These are phyloP conservation scores for Fraxinus cuspidata DNA, from an alignment of 257 asterid species.

Conservation along the genomic window DNA sequence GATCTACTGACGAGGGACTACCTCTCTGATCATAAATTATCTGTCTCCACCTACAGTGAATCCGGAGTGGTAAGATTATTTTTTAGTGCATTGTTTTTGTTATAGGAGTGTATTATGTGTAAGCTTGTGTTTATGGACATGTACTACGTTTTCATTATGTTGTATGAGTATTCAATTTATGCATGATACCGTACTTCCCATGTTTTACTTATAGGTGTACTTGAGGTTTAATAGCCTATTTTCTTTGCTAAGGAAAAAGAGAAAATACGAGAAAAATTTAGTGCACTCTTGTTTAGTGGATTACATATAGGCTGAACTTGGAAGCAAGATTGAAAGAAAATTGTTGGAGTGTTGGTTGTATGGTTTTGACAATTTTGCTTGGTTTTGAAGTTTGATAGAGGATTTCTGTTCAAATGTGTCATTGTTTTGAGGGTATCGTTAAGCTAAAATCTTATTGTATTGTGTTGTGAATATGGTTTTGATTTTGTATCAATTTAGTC, in stretches of 20 bases:
- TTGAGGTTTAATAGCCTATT: constrained; percentile 9
- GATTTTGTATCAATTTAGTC: too few species aligned
- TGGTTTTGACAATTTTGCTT: neutral
- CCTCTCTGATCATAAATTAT: constrained; percentile 55
- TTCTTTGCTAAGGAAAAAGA: neutral
- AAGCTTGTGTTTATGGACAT: neutral
- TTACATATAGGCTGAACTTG: neutral
- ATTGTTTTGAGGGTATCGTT: constrained; percentile 3
- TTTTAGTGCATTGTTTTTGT: neutral
- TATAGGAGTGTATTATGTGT: constrained; percentile 2
- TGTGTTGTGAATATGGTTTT: neutral
- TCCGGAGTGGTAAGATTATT: constrained; percentile 52
- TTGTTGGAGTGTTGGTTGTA: neutral
- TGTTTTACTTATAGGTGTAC: neutral
- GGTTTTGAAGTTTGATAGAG: constrained; percentile 4
- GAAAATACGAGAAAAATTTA: neutral
- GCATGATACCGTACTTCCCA: neutral
- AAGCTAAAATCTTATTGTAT: neutral
- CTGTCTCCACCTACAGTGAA: constrained; percentile 46
- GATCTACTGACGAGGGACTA: constrained; percentile 64
- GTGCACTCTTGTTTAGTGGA: neutral
- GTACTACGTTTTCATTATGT: neutral
- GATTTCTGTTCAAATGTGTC: neutral
- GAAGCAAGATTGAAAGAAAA: neutral
- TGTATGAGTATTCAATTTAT: neutral